Percentiles rank a stretch among this genome's conserved stretches.
Conservation (phyloP, 2,329 filamentous ascomycete genomes). For the Albifimbria verrucaria region DNA sequence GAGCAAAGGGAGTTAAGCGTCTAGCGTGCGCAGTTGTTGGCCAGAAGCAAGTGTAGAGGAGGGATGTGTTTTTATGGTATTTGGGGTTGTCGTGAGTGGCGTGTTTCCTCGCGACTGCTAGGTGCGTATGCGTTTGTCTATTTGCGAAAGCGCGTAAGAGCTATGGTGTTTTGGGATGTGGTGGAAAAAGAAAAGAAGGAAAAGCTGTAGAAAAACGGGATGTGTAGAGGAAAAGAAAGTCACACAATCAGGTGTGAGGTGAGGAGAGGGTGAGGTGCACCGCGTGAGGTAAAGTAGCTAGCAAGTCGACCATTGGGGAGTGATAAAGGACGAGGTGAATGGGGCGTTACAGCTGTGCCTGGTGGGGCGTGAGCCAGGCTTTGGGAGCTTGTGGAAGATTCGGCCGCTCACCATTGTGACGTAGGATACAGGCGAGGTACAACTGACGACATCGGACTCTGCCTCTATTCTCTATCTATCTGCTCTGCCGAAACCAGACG, state of each 20-base stretch:
- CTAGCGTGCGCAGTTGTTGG: no score
- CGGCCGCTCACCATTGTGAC: conserved; percentile 5
- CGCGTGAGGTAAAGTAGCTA: no score
- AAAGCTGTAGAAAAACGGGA: neutral
- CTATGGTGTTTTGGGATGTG: neutral
- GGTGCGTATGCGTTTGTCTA: neutral
- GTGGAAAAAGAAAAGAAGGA: neutral
- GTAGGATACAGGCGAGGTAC: neutral
- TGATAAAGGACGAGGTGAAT: neutral
- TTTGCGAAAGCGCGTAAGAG: neutral
- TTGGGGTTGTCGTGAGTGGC: no score
- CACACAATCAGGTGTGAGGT: neutral
- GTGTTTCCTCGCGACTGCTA: no score
- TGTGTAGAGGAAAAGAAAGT: no score
- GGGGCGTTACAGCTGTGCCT: neutral
- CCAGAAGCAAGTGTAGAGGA: no score
- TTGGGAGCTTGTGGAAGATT: conserved; percentile 20
- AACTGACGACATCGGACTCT: neutral
- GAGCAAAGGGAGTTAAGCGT: neutral
- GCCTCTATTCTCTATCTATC: neutral
- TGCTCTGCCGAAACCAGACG: no score
- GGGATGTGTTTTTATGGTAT: no score
- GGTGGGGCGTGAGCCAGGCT: no score
- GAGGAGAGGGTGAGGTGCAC: neutral
- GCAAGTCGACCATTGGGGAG: no score